Evolutionary conservation across 2,329 filamentous ascomycete species (phyloP).

Genomic region (Trichoderma polysporum): DNA sequence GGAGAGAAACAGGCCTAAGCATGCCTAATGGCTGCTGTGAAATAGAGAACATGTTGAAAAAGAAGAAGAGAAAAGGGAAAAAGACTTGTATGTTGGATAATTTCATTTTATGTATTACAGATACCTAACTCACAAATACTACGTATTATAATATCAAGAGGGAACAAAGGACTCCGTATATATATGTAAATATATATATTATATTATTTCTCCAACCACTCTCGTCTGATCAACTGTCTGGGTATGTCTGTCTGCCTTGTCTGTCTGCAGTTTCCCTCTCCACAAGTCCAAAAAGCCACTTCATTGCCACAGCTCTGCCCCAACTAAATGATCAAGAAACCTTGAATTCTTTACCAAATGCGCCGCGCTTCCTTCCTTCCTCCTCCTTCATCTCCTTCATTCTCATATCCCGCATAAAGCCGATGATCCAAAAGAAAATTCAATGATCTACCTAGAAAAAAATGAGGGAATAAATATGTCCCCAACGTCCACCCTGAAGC

Average conservation of each 20-base stretch:
- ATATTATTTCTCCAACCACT: background rate
- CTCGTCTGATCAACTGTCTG: background rate
- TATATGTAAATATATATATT: background rate
- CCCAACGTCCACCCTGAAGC: background rate
- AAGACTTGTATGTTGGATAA: background rate
- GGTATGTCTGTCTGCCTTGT: conserved; percentile 6
- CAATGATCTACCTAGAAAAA: background rate
- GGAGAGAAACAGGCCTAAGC: conserved; percentile 12
- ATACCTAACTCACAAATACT: background rate
- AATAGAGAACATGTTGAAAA: background rate
- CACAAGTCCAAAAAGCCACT: background rate
- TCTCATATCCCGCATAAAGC: background rate
- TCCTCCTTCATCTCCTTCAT: background rate
- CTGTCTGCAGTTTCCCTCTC: background rate
- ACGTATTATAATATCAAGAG: background rate
- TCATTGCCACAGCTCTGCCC: background rate
- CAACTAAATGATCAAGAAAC: background rate
- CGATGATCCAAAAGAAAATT: background rate
- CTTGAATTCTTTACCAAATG: background rate
- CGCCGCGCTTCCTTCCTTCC: background rate
- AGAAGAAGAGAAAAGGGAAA: background rate
- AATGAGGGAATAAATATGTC: background rate
- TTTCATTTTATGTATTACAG: background rate
- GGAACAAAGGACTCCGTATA: background rate
- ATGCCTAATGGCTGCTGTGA: background rate